Evolutionary conservation across 164 flowering plant genomes (phyloP), one percentile per base, ranked within the genome.

Genomic region (Annona squamosa): DNA sequence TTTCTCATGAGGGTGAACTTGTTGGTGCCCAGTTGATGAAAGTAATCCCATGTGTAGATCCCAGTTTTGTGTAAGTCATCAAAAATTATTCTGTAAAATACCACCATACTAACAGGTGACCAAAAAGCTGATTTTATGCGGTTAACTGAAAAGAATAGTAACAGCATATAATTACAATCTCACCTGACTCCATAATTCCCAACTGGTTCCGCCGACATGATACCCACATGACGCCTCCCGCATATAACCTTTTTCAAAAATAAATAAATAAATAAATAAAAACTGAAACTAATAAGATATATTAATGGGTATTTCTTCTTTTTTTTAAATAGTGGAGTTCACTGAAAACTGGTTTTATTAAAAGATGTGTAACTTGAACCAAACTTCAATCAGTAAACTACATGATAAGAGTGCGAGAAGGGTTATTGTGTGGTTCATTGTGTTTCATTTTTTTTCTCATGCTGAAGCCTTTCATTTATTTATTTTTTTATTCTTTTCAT

Each of bases 111-210:
- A 41, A 47, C 41, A 71, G 46, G 43, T 46, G 17, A 59, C 37
- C n/a, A 52, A 63, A 7, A 9, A 48, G 46, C 41, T n/a, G 47
- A 46, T 4, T 47, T 10, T n/a, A 72, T 45, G 18, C 1, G 18
- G 56, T n/a, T 66, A 44, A 68, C 37, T 5, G 42, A 17, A 69
- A 62, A 26, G 46, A 71, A 57, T 3, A 71, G 67, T 16, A 71
- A 19, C 10, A 52, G 4, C n/a, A 59, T 7, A 19, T 2, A 46
- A 46, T 26, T 3, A 17, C 48, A 6, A 19, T 47, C 76, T 72
- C 87, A 95, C 99, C 98, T 88, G 80, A 91, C 86, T 83, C 98
- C 99, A 68, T 95, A 95, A 87, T 95, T 91, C 64, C 98, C 98
- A n/a, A 93, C 84, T 62, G 93, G 93, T 75, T 93, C 97, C 4